Base-by-base conservation (phyloP, 108 stramenopile species). In the Cyclotella baltica region DNA sequence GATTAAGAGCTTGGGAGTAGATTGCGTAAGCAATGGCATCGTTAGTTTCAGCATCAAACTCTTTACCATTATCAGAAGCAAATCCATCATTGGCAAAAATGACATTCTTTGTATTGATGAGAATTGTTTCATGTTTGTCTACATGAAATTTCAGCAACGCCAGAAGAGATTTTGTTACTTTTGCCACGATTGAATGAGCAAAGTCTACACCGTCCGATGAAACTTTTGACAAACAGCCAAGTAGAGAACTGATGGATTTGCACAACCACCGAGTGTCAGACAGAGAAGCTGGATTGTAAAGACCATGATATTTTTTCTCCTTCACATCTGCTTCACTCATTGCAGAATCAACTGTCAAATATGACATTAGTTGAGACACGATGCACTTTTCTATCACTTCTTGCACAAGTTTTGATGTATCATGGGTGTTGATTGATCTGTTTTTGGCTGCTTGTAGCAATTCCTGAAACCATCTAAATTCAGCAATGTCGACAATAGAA, bases 91-190 rank as follows among this genome's bases (percentile, higher is more conserved):
- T 22, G 1, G 0, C 16, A 13, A 75, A 16, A 30, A 47, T 61
- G 13, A 82, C 25, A 50, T 82, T 58, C 4, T 63, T 71, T 59
- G 70, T 31, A 11, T 76, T 74, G 33, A 82, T 57, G 29, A 90
- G 63, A 9, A 88, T 86, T 27, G 89, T 83, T 25, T 87, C 50
- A 37, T 83, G 56, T 58, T 70, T 72, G 23, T 79, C 81, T 36
- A 93, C 37, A 55, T 46, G 20, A 23, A 62, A 69, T 51, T 52
- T 68, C 48, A 75, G n/a, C 15, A 70, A 65, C 16, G 48, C 58
- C 15, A 80, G 31, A 27, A 83, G 78, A 52, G 59, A 66, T n/a
- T 30, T 40, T 0, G 51, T 22, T 3, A 80, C n/a, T 50, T 75
- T 75, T 33, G 67, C 47, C 35, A 53, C 47, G 28, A 59, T 55